Evolutionary conservation across 164 flowering plant species (phyloP), one percentile per base, ranked within the genome.

Genomic region (Stephania yunnanensis): DNA sequence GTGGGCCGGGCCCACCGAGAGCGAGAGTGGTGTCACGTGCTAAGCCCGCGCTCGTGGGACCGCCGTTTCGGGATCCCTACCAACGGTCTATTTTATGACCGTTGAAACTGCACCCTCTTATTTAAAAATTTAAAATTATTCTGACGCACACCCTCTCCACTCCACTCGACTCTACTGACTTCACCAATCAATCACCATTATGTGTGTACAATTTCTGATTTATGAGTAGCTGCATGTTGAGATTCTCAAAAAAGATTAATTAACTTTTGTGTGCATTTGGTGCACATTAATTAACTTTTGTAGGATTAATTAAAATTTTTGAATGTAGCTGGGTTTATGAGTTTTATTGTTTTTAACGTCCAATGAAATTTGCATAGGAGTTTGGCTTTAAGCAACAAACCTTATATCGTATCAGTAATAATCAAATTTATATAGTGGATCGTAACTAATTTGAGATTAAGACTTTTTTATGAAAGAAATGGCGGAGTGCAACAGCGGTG

Each of bases 71-170:
- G 53, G 71, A 70, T 70, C 71, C 71, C 36, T 53, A 17, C 72
- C 20, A 70, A 70, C 72, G 72, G 72, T 70, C 55, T 70, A 70
- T 46, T 44, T 36, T 70, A 70, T 70, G 72, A 70, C 72, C 72
- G 72, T 70, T 70, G 72, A 70, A 9, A 46, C 17, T 36, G 10
- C n/a, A 4, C 29, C 22, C 52, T 15, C 4, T 25, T 25, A 10
- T 19, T 70, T 70, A 19, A 45, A 70, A 70, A 70, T 45, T 70
- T 45, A 1, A 70, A 70, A 70, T 29, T 46, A 70, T 46, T 45
- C 55, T 70, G 72, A 70, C 55, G 46, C 48, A 20, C 72, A 2
- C 8, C 72, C 20, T 25, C 25, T 25, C 25, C 8, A 19, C 70
- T n/a, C 44, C 46, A 68, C 44, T 68, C 44, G 11, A 10, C 63